These are phyloP conservation scores for Thraustochytrium sp. DNA, from an alignment of 352 stramenopile species.

Conservation along the genomic window DNA sequence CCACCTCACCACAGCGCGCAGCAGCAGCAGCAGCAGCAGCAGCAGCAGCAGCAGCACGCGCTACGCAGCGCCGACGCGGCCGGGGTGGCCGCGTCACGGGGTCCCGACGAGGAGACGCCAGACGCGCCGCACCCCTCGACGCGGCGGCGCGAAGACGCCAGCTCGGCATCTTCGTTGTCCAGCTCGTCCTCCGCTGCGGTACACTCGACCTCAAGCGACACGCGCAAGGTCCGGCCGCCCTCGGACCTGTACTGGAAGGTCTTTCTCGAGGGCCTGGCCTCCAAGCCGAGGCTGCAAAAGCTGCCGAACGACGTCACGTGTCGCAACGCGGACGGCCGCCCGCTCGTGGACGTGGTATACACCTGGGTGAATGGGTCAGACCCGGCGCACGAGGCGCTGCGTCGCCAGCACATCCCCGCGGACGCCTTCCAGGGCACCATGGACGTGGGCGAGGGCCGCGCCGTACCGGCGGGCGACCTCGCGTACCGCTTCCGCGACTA, in stretches of 20 bases:
- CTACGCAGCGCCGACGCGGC: no score
- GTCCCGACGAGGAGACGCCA: no score
- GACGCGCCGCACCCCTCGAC: no score
- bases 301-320: not conserved
- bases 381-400: not conserved
- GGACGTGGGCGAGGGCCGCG: not conserved
- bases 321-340: not conserved
- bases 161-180: no score
- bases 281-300: not conserved
- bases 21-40: no score
- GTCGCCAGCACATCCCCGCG: not conserved
- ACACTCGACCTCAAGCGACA: no score
- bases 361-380: slow-evolving; percentile 41
- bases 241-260: slow-evolving; percentile 23
- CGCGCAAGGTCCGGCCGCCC: no score
- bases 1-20: no score
- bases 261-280: not conserved
- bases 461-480: not conserved
- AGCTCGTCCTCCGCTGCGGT: no score
- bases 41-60: no score
- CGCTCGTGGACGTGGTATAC: slow-evolving; percentile 6
- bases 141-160: no score
- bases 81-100: no score
- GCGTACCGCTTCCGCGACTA: slow-evolving; percentile 20
- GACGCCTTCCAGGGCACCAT: not conserved